Evolutionary conservation across 192 early-diverging fungal genomes (phyloP).

Genomic region (Gonapodya prolifera): DNA sequence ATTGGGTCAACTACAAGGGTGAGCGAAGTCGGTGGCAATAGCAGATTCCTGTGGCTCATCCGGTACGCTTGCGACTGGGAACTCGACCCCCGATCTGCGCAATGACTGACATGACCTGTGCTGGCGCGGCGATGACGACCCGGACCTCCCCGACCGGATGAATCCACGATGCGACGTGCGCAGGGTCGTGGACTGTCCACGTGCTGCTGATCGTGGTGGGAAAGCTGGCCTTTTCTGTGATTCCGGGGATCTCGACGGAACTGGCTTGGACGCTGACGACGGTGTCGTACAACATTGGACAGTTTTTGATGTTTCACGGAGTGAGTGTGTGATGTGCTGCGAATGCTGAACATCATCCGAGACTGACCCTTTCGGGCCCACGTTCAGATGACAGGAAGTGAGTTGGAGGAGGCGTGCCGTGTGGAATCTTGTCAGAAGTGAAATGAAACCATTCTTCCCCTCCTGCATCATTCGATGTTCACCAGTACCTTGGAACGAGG

Average conservation of each 20-base stretch:
- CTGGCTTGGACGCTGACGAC: slow-evolving; percentile 95
- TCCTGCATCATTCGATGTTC: too few relatives aligned
- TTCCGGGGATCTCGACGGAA: slow-evolving; percentile 86
- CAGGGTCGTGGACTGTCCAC: slow-evolving; percentile 89
- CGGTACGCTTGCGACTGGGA: neutral
- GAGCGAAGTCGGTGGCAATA: slow-evolving; percentile 7
- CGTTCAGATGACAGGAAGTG: neutral
- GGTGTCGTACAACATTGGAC: slow-evolving; percentile 75
- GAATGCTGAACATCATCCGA: neutral
- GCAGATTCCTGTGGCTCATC: neutral
- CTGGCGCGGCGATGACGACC: neutral
- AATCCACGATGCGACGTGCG: neutral
- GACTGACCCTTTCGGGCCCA: neutral
- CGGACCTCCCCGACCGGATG: neutral
- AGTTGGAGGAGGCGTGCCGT: neutral
- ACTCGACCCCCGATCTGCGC: slow-evolving; percentile 8
- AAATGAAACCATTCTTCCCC: slow-evolving; percentile 11
- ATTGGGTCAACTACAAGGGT: slow-evolving; percentile 43
- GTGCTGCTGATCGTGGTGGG: slow-evolving; percentile 68
- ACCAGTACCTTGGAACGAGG: slow-evolving; percentile 88
- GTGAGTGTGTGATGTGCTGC: slow-evolving; percentile 19
- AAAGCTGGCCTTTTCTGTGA: slow-evolving; percentile 62
- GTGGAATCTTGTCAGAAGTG: neutral
- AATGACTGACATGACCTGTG: slow-evolving; percentile 8
- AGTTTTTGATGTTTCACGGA: slow-evolving; percentile 98